Percentiles rank a stretch among this genome's conserved stretches.
Conservation (phyloP, 768 basidiomycete genomes). For the Auricularia sp. region DNA sequence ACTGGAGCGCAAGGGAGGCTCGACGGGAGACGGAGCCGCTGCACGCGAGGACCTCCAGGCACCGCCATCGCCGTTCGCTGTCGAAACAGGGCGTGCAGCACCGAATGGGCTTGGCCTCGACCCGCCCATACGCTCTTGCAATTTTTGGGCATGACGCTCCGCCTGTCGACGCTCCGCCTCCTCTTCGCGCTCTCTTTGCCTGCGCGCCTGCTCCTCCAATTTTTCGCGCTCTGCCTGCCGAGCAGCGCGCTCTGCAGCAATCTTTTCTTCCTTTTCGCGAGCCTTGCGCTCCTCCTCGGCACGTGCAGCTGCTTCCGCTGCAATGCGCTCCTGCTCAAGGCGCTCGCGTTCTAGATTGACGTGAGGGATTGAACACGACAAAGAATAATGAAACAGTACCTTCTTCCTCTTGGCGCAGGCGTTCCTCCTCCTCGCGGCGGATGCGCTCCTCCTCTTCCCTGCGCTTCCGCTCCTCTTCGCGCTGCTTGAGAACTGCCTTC, state of each 20-base stretch:
- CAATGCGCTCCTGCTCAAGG: conserved; percentile 19
- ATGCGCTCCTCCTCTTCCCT: conserved; percentile 31
- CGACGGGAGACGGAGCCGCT: conserved; percentile 22
- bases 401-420: conserved; percentile 20
- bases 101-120: conserved; percentile 9
- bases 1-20: conserved; percentile 50
- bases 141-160: conserved; percentile 19
- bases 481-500: conserved; percentile 42
- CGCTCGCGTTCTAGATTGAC: not conserved
- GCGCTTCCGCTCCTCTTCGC: conserved; percentile 44
- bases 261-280: conserved; percentile 53
- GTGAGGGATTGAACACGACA: conserved; percentile 1
- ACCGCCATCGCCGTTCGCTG: conserved; percentile 15
- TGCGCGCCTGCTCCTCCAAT: conserved; percentile 42
- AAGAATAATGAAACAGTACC: conserved; percentile 41
- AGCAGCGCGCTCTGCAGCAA: conserved; percentile 37
- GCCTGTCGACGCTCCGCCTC: conserved; percentile 46
- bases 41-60: conserved; percentile 18
- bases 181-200: conserved; percentile 56
- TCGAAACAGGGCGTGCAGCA: conserved; percentile 18
- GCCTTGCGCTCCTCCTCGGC: conserved; percentile 45
- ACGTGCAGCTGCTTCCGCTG: conserved; percentile 41
- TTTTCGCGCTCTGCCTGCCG: conserved; percentile 44
- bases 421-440: conserved; percentile 27
- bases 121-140: not conserved